Evolutionary conservation across 2,329 filamentous ascomycete genomes (phyloP).

Genomic region (Colletotrichum echinochloae): DNA sequence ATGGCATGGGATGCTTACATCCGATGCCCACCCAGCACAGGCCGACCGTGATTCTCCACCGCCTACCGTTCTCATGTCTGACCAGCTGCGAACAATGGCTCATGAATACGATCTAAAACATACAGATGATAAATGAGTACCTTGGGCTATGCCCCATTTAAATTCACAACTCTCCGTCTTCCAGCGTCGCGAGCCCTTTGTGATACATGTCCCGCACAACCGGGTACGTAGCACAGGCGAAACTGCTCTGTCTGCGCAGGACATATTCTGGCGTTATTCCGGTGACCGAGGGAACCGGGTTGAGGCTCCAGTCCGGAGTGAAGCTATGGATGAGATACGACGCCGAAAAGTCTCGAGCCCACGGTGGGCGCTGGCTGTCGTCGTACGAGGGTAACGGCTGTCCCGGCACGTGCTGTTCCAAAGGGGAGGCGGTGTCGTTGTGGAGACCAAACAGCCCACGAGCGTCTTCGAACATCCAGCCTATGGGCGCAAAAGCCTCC

Average conservation of each 20-base stretch:
- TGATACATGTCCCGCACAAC: constrained; percentile 42
- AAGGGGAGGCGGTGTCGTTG: constrained; percentile 21
- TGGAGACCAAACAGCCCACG: constrained; percentile 41
- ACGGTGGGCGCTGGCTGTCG: constrained; percentile 19
- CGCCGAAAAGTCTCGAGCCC: constrained; percentile 42
- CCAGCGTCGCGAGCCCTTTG: constrained; percentile 32
- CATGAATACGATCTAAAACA: too few relatives aligned
- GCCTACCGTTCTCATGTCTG: background rate
- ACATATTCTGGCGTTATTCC: constrained; percentile 43
- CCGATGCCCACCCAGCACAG: too few relatives aligned
- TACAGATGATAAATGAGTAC: background rate
- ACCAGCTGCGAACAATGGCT: background rate
- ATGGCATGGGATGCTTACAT: background rate
- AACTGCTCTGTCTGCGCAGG: constrained; percentile 44
- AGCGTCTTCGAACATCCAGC: constrained; percentile 40
- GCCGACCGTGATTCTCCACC: too few relatives aligned
- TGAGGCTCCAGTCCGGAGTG: constrained; percentile 21
- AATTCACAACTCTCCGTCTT: constrained; percentile 26
- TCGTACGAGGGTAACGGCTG: constrained; percentile 11
- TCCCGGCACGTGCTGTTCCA: constrained; percentile 14
- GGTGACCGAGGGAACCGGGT: constrained; percentile 17
- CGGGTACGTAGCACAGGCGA: constrained; percentile 43
- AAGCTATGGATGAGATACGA: constrained; percentile 45
- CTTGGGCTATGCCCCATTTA: too few relatives aligned
- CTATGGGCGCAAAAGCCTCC: constrained; percentile 44